Percentiles rank a stretch among this genome's conserved stretches.
Evolutionary conservation across 2,329 filamentous ascomycete species (phyloP).

Genomic region (Pseudocercospora vitis): DNA sequence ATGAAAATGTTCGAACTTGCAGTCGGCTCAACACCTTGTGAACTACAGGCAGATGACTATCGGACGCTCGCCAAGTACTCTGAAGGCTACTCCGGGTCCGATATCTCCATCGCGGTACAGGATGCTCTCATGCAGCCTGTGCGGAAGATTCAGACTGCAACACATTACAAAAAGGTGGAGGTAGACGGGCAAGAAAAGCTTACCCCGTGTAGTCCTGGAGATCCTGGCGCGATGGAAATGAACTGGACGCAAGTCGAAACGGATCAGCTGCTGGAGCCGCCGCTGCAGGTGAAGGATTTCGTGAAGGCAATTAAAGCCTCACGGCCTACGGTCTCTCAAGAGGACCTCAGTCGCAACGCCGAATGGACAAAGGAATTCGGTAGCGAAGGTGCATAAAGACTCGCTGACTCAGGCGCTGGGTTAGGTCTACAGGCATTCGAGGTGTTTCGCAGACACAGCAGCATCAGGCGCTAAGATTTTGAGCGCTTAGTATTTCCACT

Average conservation of each 20-base stretch:
- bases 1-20: slow-evolving; percentile 95
- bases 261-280: slow-evolving; percentile 80
- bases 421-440: too few species aligned
- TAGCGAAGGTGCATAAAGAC: slow-evolving; percentile 67
- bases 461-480: too few species aligned
- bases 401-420: too few species aligned
- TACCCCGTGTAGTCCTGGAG: slow-evolving; percentile 92
- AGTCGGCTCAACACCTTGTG: slow-evolving; percentile 88
- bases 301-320: slow-evolving; percentile 85
- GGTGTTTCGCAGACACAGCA: too few species aligned
- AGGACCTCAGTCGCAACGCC: slow-evolving; percentile 78
- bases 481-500: too few species aligned
- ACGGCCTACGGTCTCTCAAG: slow-evolving; percentile 83
- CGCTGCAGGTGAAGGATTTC: slow-evolving; percentile 87
- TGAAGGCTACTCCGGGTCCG: slow-evolving; percentile 92
- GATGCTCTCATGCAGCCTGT: slow-evolving; percentile 97
- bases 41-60: slow-evolving; percentile 75
- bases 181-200: slow-evolving; percentile 66
- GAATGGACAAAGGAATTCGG: slow-evolving; percentile 98
- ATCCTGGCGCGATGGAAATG: slow-evolving; percentile 84
- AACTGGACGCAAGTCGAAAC: slow-evolving; percentile 84
- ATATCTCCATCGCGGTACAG: slow-evolving; percentile 94
- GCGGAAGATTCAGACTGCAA: slow-evolving; percentile 93
- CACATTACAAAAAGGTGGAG: slow-evolving; percentile 86
- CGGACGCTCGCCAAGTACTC: slow-evolving; percentile 75